A percentile compares a stretch with the other conserved stretches of the same genome.
phyloP scores from a whole-genome alignment of 345 rosid species.

The Melaleuca alternifolia region DNA sequence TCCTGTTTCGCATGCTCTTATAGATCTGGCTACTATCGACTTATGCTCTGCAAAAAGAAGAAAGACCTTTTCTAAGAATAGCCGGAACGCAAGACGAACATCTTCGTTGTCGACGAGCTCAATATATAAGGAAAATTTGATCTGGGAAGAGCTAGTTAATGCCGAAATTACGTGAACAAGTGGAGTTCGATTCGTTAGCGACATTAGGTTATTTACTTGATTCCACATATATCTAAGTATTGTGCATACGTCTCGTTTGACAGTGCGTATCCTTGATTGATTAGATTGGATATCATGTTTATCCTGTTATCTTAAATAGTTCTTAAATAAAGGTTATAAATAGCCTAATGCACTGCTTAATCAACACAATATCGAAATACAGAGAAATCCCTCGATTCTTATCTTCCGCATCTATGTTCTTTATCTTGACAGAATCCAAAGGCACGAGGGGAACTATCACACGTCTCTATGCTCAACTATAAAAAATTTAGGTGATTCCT shows the following conservation, averaged over 20 bases:
- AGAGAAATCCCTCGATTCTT: too few relatives aligned
- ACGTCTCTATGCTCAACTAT: not conserved
- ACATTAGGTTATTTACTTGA: too few relatives aligned
- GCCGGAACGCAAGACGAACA: not conserved
- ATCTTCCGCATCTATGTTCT: too few relatives aligned
- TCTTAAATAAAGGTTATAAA: too few relatives aligned
- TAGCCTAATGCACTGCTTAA: too few relatives aligned
- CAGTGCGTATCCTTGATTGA: too few relatives aligned
- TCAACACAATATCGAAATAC: too few relatives aligned
- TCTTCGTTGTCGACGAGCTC: not conserved
- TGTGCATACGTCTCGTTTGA: too few relatives aligned
- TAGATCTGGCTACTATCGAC: not conserved
- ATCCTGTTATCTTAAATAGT: too few relatives aligned
- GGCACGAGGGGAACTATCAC: not conserved
- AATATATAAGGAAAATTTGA: not conserved
- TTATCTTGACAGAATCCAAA: not conserved
- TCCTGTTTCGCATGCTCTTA: not conserved
- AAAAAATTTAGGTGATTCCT: not conserved
- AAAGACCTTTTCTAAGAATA: not conserved
- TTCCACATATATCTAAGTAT: too few relatives aligned
- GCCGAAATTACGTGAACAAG: not conserved
- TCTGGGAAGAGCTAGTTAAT: conserved; percentile 4
- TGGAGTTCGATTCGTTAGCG: not conserved
- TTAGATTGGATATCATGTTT: too few relatives aligned
- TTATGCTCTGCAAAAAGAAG: not conserved